These are phyloP conservation scores for Fistulinella cinereoalba DNA, from an alignment of 1,284 basidiomycete species.

Conservation along the genomic window DNA sequence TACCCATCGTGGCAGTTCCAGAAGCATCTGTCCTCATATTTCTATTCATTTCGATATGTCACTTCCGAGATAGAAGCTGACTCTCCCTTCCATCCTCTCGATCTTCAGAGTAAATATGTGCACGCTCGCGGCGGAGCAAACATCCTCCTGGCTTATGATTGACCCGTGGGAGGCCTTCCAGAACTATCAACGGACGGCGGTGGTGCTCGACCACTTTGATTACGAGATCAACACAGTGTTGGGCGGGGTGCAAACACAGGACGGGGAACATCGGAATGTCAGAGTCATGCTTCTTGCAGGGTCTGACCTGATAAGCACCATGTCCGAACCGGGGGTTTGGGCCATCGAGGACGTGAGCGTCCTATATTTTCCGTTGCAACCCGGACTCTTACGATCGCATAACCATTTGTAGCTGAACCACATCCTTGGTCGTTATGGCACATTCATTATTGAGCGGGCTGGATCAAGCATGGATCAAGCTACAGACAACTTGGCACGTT, in stretches of 20 bases:
- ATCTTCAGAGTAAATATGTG: conserved; percentile 80
- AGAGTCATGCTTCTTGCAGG: conserved; percentile 94
- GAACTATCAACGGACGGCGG: conserved; percentile 90
- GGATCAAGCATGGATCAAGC: conserved; percentile 90
- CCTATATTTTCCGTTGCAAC: conserved; percentile 1
- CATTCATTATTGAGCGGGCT: conserved; percentile 92
- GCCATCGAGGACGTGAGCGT: conserved; percentile 81
- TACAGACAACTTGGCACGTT: conserved; percentile 70
- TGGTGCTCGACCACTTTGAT: conserved; percentile 96
- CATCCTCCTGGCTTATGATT: conserved; percentile 84
- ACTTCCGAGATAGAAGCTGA: conserved; percentile 17
- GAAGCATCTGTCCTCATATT: conserved; percentile 9
- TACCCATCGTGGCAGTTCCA: conserved; percentile 8
- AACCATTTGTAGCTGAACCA: conserved; percentile 95
- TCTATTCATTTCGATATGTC: conserved; percentile 1
- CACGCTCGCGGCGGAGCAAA: conserved; percentile 79
- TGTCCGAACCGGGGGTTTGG: conserved; percentile 99
- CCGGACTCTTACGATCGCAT: conserved; percentile 14
- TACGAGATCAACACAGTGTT: conserved; percentile 84
- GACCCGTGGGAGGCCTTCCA: conserved; percentile 97
- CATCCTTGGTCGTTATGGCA: conserved; percentile 93
- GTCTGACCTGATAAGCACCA: conserved; percentile 95
- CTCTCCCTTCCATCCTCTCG: conserved; percentile 4
- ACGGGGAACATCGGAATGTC: conserved; percentile 63
- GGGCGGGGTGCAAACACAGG: conserved; percentile 66